Base-by-base conservation (phyloP, 352 stramenopile genomes). In the Phytophthora pini region DNA sequence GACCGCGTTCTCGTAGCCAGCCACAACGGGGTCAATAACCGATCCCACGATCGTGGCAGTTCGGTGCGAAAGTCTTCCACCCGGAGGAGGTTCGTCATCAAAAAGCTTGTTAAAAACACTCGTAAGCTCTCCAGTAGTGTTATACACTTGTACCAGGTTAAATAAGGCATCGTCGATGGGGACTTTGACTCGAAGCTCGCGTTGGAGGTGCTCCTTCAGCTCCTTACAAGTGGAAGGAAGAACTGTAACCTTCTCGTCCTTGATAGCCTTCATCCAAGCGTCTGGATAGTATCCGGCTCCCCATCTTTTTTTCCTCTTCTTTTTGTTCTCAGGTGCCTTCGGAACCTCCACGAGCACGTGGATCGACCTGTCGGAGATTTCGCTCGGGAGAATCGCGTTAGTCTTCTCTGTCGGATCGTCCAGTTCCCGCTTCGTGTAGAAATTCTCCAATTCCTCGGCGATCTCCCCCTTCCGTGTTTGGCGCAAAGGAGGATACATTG, bases 191-290 rank as follows among this genome's bases (percentile, higher is more conserved):
- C 11, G 27, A 53, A 59, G 57, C 24, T 20, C 22, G 10, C 60
- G 44, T 68, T 47, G 4, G 13, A 68, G n/a, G 51, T 61, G 32
- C n/a, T 32, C 36, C 56, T 44, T 68, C 51, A 68, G 48, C 45
- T 59, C 44, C 56, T 52, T 39, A 47, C 34, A 52, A 36, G 43
- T 68, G 24, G 12, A 62, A 13, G 60, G 60, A 52, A 63, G 52
- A 10, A 13, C 38, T 69, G 15, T 20, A 40, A 69, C 29, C 22
- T 63, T 39, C 39, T 63, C 44, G 12, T 62, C 44, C 44, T 68
- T 68, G 5, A 68, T 34, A 10, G 24, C 60, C 17, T 45, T 46
- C 8, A 68, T 61, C 51, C 60, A 68, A 9, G 32, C 36, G 29
- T 62, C 51, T 47, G 43, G 34, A 5, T 13, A 51, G 38, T 46